phyloP scores from a whole-genome alignment of 139 green algal species.

The Auxenochlorella protothecoides region DNA sequence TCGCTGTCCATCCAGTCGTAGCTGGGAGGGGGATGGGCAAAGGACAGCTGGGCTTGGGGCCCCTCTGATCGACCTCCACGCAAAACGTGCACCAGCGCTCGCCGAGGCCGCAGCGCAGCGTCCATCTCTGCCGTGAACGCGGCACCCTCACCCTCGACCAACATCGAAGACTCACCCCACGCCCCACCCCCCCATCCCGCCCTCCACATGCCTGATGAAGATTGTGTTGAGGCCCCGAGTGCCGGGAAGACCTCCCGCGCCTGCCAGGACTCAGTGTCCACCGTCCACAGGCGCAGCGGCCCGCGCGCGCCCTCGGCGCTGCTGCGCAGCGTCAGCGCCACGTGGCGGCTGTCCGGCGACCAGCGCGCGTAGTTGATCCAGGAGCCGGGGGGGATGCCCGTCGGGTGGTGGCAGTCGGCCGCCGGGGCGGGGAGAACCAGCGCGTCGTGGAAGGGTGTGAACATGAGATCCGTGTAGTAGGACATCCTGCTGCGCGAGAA shows the following conservation, averaged over 20 bases:
- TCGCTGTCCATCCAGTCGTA: conserved; percentile 77
- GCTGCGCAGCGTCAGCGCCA: conserved; percentile 78
- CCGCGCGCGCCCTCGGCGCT: conserved; percentile 39
- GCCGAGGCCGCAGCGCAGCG: no score
- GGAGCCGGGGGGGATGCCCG: conserved; percentile 46
- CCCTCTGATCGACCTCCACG: no score
- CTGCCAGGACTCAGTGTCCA: conserved; percentile 50
- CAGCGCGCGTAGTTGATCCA: conserved; percentile 73
- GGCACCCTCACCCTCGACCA: no score
- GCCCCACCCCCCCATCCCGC: not conserved
- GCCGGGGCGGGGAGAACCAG: conserved; percentile 33
- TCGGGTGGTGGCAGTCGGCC: conserved; percentile 20
- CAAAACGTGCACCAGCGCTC: no score
- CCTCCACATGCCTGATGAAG: conserved; percentile 20
- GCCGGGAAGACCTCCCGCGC: conserved; percentile 40
- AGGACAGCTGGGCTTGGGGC: no score
- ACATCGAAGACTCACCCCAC: not conserved
- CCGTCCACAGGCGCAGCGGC: conserved; percentile 82
- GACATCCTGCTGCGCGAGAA: conserved; percentile 68
- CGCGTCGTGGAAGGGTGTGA: conserved; percentile 28
- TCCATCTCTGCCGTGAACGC: no score
- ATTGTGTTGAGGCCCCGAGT: conserved; percentile 37
- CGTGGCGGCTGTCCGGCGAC: conserved; percentile 52
- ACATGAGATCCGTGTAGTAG: conserved; percentile 44
- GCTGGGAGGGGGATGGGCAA: conserved; percentile 10